Evolutionary conservation across 805 yeast genomes (phyloP).

Genomic region (Groenewaldozyma salmanticensis): DNA sequence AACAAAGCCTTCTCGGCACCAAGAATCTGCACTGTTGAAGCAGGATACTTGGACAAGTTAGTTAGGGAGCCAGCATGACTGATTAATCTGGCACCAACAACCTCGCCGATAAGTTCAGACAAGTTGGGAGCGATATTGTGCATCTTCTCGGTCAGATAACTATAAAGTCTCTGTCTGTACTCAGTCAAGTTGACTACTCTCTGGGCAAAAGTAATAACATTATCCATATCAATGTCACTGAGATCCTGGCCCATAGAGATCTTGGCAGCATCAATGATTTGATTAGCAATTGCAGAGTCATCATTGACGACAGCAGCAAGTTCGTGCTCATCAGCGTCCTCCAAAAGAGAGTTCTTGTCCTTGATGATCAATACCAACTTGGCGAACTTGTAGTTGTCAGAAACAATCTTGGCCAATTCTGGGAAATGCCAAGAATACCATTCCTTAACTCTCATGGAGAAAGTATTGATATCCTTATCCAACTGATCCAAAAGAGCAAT

Average conservation of each 20-base stretch:
- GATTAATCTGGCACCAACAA: slow-evolving; percentile 95
- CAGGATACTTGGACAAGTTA: slow-evolving; percentile 94
- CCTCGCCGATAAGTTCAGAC: slow-evolving; percentile 95
- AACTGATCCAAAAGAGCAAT: slow-evolving; percentile 95
- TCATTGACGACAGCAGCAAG: slow-evolving; percentile 84
- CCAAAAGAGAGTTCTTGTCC: slow-evolving; percentile 72
- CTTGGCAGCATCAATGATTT: slow-evolving; percentile 87
- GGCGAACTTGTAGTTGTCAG: slow-evolving; percentile 83
- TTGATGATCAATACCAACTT: slow-evolving; percentile 69
- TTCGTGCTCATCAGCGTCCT: slow-evolving; percentile 47
- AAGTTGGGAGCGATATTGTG: slow-evolving; percentile 95
- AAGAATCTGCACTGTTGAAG: slow-evolving; percentile 94
- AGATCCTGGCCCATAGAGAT: slow-evolving; percentile 99
- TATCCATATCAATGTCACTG: slow-evolving; percentile 87
- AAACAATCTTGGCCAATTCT: slow-evolving; percentile 83
- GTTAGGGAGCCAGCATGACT: slow-evolving; percentile 98
- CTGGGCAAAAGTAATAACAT: slow-evolving; percentile 83
- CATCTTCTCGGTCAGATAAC: slow-evolving; percentile 91
- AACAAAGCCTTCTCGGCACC: slow-evolving; percentile 97
- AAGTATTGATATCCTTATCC: slow-evolving; percentile 96
- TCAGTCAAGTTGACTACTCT: slow-evolving; percentile 88
- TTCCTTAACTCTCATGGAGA: slow-evolving; percentile 93
- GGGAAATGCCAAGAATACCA: slow-evolving; percentile 99
- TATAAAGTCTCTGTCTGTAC: slow-evolving; percentile 74
- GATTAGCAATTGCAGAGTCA: slow-evolving; percentile 86